phyloP scores from a whole-genome alignment of 345 rosid species.

The Cochlearia excelsa region DNA sequence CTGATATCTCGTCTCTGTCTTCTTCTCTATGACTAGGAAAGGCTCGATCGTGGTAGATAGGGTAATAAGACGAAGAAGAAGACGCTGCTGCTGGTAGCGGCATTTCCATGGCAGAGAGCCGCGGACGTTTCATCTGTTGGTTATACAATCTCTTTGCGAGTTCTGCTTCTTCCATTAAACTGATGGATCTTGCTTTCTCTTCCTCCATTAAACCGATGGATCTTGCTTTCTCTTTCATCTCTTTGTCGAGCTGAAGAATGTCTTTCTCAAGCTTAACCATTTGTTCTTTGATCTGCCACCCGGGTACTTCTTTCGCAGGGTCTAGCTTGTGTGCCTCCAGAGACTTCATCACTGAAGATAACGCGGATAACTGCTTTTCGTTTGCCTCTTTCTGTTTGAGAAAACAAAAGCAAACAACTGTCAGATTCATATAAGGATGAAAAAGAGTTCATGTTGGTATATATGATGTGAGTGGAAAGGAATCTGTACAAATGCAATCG shows the following conservation, averaged over 20 bases:
- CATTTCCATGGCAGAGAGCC: constrained; percentile 39
- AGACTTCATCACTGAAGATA: constrained; percentile 50
- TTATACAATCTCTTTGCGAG: constrained; percentile 32
- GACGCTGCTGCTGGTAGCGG: constrained; percentile 18
- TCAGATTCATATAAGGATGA: constrained; percentile 3
- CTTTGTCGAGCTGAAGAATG: constrained; percentile 41
- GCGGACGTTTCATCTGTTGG: constrained; percentile 52
- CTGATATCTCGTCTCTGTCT: constrained; percentile 40
- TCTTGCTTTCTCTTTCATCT: constrained; percentile 33
- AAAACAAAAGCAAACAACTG: constrained; percentile 12
- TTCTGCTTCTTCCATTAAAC: constrained; percentile 43
- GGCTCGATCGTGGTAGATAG: constrained; percentile 42
- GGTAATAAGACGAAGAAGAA: constrained; percentile 33
- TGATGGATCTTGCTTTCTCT: constrained; percentile 40
- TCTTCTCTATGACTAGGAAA: constrained; percentile 32
- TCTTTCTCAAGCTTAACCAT: constrained; percentile 52
- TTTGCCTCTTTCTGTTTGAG: constrained; percentile 50
- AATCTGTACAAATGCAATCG: constrained; percentile 39
- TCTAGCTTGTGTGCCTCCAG: constrained; percentile 55
- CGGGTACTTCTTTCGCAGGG: constrained; percentile 48
- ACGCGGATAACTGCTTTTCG: constrained; percentile 45
- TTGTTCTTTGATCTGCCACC: constrained; percentile 51
- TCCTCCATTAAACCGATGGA: constrained; percentile 49
- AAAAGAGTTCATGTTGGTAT: constrained; percentile 4
- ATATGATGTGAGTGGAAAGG: constrained; percentile 5